Evolutionary conservation across 805 yeast genomes (phyloP), one percentile per base, ranked within the genome.

Genomic region (Candida chauliodis): DNA sequence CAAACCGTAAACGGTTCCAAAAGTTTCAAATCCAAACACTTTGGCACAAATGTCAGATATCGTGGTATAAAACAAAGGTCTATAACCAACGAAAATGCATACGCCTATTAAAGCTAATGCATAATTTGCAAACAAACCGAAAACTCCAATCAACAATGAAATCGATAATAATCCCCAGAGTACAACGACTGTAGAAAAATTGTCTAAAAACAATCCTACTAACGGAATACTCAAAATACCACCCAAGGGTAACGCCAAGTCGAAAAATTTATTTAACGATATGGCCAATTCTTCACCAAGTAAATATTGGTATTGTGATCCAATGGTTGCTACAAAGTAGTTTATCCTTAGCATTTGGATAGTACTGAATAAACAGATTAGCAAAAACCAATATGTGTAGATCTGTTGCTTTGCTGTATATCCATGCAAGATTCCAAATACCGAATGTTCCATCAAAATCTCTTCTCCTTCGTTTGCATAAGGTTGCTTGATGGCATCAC

Each of bases 31-130:
- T 1, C 84, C 83, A 53, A 78, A 79, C 34, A 75, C 79, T 53
- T 79, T 80, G 19, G 84, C 79, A 50, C 81, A 76, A 50, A 66
- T 72, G 51, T 76, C 81, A 3, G 77, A 69, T 26, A 76, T 60
- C 2, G 78, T 63, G n/a, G 81, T 75, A 51, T 76, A 76, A 56
- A 74, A 76, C 47, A 76, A 74, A 25, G 81, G 81, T 53, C 81
- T 65, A 59, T 71, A 76, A 25, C 63, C 66, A 25, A 74, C 79
- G 51, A 76, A 76, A 14, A 75, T 36, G 26, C 66, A 50, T 21
- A 76, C 71, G 44, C 73, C 69, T 34, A 72, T 30, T 7, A 73
- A 40, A 38, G 78, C 79, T 2, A 69, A 46, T 18, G 44, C n/a
- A 38, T 61, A 66, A 25, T 61, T 62, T 30, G 69, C 61, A 34